Base-by-base conservation (phyloP, 805 yeast species). In the Blastobotrys robertii region DNA sequence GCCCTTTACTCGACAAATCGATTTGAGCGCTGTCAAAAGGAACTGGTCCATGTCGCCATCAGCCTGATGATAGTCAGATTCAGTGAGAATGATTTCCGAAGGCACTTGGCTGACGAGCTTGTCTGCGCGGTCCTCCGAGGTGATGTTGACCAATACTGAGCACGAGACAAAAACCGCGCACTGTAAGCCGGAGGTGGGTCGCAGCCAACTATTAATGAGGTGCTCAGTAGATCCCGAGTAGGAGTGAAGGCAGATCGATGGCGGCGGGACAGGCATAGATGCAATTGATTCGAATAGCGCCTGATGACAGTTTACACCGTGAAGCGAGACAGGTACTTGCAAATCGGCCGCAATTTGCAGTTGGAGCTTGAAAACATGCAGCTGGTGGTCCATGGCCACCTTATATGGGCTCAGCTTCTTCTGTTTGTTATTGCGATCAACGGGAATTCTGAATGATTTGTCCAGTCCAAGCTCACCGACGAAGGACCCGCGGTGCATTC, bases 401-500 rank as follows among this genome's bases (percentile, higher is more conserved):
- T 70, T 68, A 44, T 73, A 74, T n/a, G 66, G 68, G 1, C 70
- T 60, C 25, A 72, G 48, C 2, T 47, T 50, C 54, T 59, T 77
- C 1, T 87, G 86, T 44, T 63, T 64, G 43, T 59, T 52, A 19
- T 19, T 19, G 25, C 25, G 25, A 6, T 19, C 25, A 19, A 19
- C 6, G 2, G 94, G 94, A 3, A 88, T 59, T 31, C 84, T 61
- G 55, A 84, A 84, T 28, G 76, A 55, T 58, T 80, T 83, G 59
- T 90, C 98, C 2, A 92, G 63, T 0, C 98, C 98, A n/a, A 86
- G 72, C 53, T 90, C 98, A 1, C 98, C 98, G 8, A 90, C 67
- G 9, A 84, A 72, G 1, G 68, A 62, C n/a, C 45, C 9, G 1
- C 65, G 62, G 42, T 55, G 51, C 10, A 48, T 41, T 0, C 38